Conservation (phyloP, 176 grass and related monocot species). For the Triticum monococcum region DNA sequence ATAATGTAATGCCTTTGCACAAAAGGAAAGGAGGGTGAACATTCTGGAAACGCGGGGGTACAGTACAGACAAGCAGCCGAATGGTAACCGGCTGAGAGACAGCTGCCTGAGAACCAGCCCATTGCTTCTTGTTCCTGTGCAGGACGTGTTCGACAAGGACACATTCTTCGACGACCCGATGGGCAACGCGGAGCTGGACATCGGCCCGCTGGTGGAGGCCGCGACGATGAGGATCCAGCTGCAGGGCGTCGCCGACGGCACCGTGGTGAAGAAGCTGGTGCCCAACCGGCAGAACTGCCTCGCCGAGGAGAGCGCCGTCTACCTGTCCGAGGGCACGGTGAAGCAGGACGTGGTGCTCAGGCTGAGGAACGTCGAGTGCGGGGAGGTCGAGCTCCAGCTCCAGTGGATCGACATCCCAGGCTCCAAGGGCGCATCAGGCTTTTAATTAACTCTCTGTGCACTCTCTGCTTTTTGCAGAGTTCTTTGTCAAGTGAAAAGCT, state of each 20-base stretch:
- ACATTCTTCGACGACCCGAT: constrained; percentile 76
- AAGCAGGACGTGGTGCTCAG: constrained; percentile 59
- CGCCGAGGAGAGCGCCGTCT: constrained; percentile 53
- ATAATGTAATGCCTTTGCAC: not conserved
- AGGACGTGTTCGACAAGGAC: constrained; percentile 95
- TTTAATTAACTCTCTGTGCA: not conserved
- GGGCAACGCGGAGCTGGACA: constrained; percentile 78
- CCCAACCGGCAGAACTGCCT: constrained; percentile 70
- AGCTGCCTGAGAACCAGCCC: not conserved
- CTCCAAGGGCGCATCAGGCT: constrained; percentile 2
- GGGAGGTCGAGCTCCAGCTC: constrained; percentile 64
- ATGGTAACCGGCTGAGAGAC: too few species aligned
- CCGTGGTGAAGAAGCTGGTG: constrained; percentile 47
- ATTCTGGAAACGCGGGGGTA: not conserved
- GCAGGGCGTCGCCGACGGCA: constrained; percentile 40
- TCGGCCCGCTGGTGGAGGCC: constrained; percentile 58
- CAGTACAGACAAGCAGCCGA: not conserved
- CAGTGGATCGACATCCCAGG: constrained; percentile 53
- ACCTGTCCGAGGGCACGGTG: constrained; percentile 47
- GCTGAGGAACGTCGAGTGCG: constrained; percentile 56
- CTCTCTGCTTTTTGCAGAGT: not conserved
- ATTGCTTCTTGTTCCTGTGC: not conserved
- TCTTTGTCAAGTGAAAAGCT: too few species aligned
- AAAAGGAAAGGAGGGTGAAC: not conserved
- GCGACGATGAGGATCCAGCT: constrained; percentile 58